Evolutionary conservation across 495 filamentous ascomycete species (phyloP).

Genomic region (Penicillium maclennaniae): DNA sequence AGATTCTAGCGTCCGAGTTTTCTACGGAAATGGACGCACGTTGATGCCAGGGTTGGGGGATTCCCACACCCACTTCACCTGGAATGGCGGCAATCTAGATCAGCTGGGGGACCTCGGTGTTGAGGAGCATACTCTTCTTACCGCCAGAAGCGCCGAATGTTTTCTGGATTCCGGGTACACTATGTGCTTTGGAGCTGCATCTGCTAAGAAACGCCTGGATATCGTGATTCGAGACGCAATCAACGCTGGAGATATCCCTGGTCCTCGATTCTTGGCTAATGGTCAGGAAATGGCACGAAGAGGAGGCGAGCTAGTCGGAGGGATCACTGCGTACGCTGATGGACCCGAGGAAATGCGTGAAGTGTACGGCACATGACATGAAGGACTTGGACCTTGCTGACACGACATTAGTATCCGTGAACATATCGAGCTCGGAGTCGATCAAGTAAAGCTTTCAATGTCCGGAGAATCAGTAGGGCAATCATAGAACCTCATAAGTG

Average conservation of each 20-base stretch:
- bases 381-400: too few relatives aligned
- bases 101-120: slow-evolving; percentile 36
- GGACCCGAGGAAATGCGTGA: slow-evolving; percentile 45
- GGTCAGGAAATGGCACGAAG: slow-evolving; percentile 45
- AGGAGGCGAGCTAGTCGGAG: slow-evolving; percentile 42
- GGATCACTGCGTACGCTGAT: slow-evolving; percentile 48
- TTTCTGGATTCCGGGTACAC: slow-evolving; percentile 46
- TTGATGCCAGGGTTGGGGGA: slow-evolving; percentile 49
- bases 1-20: slow-evolving; percentile 33
- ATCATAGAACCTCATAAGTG: not conserved
- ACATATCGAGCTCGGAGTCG: slow-evolving; percentile 43
- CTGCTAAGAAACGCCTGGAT: slow-evolving; percentile 47
- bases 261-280: slow-evolving; percentile 48
- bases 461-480: slow-evolving; percentile 41
- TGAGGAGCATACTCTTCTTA: slow-evolving; percentile 48
- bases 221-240: slow-evolving; percentile 53
- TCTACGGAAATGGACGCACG: slow-evolving; percentile 40
- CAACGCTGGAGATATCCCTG: slow-evolving; percentile 50
- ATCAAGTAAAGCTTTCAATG: slow-evolving; percentile 53
- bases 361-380: slow-evolving; percentile 17
- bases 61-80: slow-evolving; percentile 49
- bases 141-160: slow-evolving; percentile 37
- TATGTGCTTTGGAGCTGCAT: slow-evolving; percentile 51
- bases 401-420: slow-evolving; percentile 27
- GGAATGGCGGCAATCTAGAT: slow-evolving; percentile 44